A percentile compares a stretch with the other conserved stretches of the same genome.
phyloP scores from a whole-genome alignment of 768 basidiomycete species.

The Phylloporus sp. region DNA sequence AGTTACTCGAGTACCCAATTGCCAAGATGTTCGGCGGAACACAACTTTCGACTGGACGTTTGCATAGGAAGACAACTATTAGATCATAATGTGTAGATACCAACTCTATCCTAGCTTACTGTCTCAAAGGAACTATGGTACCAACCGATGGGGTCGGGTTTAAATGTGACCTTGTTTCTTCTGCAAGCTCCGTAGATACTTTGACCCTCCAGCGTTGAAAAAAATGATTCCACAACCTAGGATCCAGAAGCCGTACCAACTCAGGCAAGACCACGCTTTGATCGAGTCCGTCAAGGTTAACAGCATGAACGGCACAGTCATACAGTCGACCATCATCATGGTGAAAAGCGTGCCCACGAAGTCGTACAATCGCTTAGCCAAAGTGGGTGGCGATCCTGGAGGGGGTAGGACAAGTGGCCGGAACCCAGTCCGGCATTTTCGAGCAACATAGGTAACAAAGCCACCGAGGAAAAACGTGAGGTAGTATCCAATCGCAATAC shows the following conservation, averaged over 20 bases:
- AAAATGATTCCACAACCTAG: slow-evolving; percentile 61
- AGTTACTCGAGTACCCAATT: too few species aligned
- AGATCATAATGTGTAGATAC: too few species aligned
- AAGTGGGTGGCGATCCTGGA: slow-evolving; percentile 37
- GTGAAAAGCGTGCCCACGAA: slow-evolving; percentile 58
- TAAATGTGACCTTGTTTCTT: slow-evolving; percentile 18
- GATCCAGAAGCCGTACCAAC: slow-evolving; percentile 78
- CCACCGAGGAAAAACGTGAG: slow-evolving; percentile 86
- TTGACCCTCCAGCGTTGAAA: slow-evolving; percentile 72
- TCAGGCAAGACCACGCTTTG: slow-evolving; percentile 60
- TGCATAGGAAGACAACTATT: too few species aligned
- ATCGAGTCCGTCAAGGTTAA: slow-evolving; percentile 60
- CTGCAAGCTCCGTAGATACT: slow-evolving; percentile 48
- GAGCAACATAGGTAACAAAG: slow-evolving; percentile 83
- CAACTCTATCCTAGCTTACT: too few species aligned
- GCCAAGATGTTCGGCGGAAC: too few species aligned
- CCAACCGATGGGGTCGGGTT: slow-evolving; percentile 12
- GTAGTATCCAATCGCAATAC: slow-evolving; percentile 90
- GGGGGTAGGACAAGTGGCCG: slow-evolving; percentile 76
- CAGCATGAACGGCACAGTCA: slow-evolving; percentile 81
- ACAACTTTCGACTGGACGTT: too few species aligned
- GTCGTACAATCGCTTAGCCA: slow-evolving; percentile 59
- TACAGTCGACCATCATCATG: slow-evolving; percentile 72
- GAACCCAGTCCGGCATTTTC: slow-evolving; percentile 69
- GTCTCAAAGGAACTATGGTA: slow-evolving; percentile 25